phyloP scores from a whole-genome alignment of 805 yeast species.

The Spathaspora girioi region DNA sequence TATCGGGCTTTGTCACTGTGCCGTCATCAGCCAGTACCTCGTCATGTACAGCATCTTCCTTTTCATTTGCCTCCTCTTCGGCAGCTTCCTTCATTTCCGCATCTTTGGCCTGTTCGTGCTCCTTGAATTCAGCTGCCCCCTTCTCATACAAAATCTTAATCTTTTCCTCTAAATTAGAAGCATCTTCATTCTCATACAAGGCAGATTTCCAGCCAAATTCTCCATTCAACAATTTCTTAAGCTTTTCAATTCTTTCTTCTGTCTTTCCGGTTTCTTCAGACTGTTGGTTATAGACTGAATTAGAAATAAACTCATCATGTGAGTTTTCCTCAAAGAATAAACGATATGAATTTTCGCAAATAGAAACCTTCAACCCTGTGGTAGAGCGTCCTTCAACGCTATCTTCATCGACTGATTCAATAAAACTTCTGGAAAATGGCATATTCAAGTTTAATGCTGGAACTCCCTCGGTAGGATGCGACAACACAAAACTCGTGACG shows the following conservation, averaged over 20 bases:
- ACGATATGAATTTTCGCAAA: conserved; percentile 74
- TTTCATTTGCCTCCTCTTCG: conserved; percentile 7
- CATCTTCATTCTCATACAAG: conserved; percentile 37
- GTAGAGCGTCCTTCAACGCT: conserved; percentile 59
- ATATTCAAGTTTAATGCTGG: conserved; percentile 69
- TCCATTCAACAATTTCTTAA: conserved; percentile 45
- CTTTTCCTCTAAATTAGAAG: conserved; percentile 25
- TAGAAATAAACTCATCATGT: conserved; percentile 73
- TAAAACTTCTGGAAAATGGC: conserved; percentile 68
- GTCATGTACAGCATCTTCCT: conserved; percentile 8
- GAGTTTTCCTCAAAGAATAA: conserved; percentile 78
- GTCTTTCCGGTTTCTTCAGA: conserved; percentile 18
- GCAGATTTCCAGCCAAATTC: conserved; percentile 52
- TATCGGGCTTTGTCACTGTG: conserved; percentile 9
- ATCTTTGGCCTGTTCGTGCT: conserved; percentile 7
- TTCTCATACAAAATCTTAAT: conserved; percentile 31
- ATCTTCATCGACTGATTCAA: conserved; percentile 54
- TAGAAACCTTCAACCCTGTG: conserved; percentile 72
- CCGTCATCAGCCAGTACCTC: conserved; percentile 3
- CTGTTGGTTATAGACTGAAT: conserved; percentile 44
- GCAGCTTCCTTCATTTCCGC: conserved; percentile 7
- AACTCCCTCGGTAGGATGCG: conserved; percentile 96
- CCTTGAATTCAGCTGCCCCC: conserved; percentile 35
- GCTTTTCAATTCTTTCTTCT: conserved; percentile 28
- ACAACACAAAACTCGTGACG: conserved; percentile 86